phyloP scores from a whole-genome alignment of 2,329 filamentous ascomycete species.

The Alternaria sp. region DNA sequence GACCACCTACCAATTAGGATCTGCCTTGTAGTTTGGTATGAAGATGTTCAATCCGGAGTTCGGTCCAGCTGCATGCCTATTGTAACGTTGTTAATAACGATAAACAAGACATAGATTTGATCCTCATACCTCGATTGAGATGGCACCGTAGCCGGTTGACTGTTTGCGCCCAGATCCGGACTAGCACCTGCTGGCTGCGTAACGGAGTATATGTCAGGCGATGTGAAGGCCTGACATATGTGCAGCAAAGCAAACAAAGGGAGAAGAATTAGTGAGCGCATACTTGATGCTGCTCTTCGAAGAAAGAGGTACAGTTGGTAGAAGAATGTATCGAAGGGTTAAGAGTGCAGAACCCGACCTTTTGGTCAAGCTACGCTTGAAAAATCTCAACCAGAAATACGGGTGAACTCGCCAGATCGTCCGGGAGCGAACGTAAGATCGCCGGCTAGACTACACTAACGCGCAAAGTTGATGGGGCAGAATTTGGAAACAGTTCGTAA shows the following conservation, averaged over 20 bases:
- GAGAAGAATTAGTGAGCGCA: constrained; percentile 13
- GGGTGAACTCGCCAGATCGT: constrained; percentile 4
- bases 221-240: constrained; percentile 13
- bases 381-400: constrained; percentile 1
- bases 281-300: constrained; percentile 1
- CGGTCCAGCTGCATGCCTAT: constrained; percentile 11
- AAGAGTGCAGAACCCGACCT: constrained; percentile 4
- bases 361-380: constrained; percentile 6
- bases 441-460: constrained; percentile 3
- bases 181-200: constrained; percentile 5
- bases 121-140: constrained; percentile 12
- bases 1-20: constrained; percentile 12
- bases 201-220: constrained; percentile 15
- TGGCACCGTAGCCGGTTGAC: constrained; percentile 9
- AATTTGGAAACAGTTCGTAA: constrained; percentile 4
- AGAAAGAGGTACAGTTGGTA: neutral
- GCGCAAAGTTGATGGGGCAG: neutral
- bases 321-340: neutral
- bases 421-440: constrained; percentile 3
- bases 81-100: neutral
- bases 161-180: constrained; percentile 2
- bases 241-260: constrained; percentile 7
- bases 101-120: neutral
- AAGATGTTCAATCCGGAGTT: constrained; percentile 13
- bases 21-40: constrained; percentile 9